Conservation (phyloP, 768 basidiomycete genomes). For the Lentinula sp. region DNA sequence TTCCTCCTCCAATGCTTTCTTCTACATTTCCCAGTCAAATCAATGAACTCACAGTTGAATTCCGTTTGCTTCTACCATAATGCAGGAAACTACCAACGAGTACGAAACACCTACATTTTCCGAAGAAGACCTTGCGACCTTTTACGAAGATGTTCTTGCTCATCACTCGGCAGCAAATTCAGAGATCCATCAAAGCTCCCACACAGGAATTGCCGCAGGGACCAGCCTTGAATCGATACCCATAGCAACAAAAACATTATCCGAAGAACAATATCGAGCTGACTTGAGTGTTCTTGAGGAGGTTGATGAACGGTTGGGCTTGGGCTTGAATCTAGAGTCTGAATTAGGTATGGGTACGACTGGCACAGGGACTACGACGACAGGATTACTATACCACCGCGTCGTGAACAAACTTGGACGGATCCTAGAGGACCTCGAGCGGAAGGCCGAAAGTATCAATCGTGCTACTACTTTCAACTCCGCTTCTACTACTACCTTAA, state of each 20-base stretch:
- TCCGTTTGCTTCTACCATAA: neutral
- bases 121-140: constrained; percentile 32
- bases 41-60: neutral
- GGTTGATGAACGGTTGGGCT: constrained; percentile 25
- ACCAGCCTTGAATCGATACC: constrained; percentile 8
- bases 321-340: neutral
- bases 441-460: constrained; percentile 2
- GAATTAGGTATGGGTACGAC: no score
- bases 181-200: neutral
- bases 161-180: constrained; percentile 7
- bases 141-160: constrained; percentile 41
- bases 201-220: constrained; percentile 6
- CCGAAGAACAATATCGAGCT: constrained; percentile 17
- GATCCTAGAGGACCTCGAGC: neutral
- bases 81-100: constrained; percentile 20
- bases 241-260: no score
- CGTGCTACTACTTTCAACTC: neutral
- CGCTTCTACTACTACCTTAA: neutral
- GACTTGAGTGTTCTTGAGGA: constrained; percentile 28
- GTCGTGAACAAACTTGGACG: constrained; percentile 2
- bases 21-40: no score
- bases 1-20: no score
- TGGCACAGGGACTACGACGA: neutral
- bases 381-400: neutral
- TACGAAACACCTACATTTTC: constrained; percentile 28